Percentiles rank a stretch among this genome's conserved stretches.
These are phyloP conservation scores for Phytophthora idaei DNA, from an alignment of 352 stramenopile species.

Conservation along the genomic window DNA sequence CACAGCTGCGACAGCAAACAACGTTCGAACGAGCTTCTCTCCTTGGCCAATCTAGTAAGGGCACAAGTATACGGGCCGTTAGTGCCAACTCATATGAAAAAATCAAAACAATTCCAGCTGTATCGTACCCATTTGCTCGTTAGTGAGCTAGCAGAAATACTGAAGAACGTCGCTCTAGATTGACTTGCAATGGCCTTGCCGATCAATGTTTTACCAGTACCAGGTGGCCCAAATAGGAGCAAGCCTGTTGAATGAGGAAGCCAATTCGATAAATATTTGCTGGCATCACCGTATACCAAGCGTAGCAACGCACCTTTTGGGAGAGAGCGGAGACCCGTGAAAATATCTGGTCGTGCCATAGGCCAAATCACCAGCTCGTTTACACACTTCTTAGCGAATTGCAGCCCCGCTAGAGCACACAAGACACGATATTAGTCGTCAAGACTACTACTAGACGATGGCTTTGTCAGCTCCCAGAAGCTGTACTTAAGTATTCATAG, in stretches of 20 bases:
- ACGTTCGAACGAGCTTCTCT: slow-evolving; percentile 97
- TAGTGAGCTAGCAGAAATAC: slow-evolving; percentile 98
- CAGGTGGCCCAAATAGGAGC: slow-evolving; percentile 95
- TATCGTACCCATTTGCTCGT: slow-evolving; percentile 97
- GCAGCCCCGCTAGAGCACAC: slow-evolving; percentile 85
- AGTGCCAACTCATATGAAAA: not conserved
- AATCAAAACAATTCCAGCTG: not conserved
- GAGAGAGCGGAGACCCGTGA: slow-evolving; percentile 93
- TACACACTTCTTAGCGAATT: slow-evolving; percentile 98
- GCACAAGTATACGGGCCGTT: not conserved
- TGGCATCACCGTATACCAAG: too few species aligned
- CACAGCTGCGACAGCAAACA: slow-evolving; percentile 96
- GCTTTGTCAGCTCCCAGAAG: too few species aligned
- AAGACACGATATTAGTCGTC: not conserved
- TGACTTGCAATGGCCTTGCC: slow-evolving; percentile 99
- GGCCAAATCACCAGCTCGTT: slow-evolving; percentile 99
- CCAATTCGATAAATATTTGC: too few species aligned
- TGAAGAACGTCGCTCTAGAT: slow-evolving; percentile 99
- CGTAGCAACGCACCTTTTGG: slow-evolving; percentile 74
- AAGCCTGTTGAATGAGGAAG: slow-evolving; percentile 62
- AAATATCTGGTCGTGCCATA: slow-evolving; percentile 97
- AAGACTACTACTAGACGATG: not conserved
- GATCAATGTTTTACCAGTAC: slow-evolving; percentile 98
- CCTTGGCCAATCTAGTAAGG: slow-evolving; percentile 95
- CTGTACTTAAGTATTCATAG: not conserved